Conservation (phyloP, 1,284 basidiomycete species). For the Irpex lacteus region DNA sequence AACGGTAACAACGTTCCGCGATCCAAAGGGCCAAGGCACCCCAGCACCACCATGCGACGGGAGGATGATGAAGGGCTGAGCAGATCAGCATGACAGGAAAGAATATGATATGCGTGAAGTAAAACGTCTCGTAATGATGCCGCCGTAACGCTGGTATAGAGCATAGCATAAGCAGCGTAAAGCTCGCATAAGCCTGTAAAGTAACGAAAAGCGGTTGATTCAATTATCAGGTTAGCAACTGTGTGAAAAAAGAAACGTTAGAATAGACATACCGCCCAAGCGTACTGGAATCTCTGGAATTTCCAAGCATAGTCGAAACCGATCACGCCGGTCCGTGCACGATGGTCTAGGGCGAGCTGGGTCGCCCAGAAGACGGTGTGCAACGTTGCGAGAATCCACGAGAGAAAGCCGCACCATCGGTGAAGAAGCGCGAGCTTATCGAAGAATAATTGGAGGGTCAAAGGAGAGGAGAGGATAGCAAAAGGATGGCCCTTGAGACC, state of each 20-base stretch:
- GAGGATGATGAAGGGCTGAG: slow-evolving; percentile 69
- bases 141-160: slow-evolving; percentile 67
- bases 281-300: slow-evolving; percentile 73
- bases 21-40: slow-evolving; percentile 64
- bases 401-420: slow-evolving; percentile 69
- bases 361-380: slow-evolving; percentile 79
- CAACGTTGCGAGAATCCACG: slow-evolving; percentile 68
- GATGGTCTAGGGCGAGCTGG: slow-evolving; percentile 59
- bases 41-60: slow-evolving; percentile 70
- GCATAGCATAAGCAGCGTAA: slow-evolving; percentile 66
- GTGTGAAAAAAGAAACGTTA: not conserved
- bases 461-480: slow-evolving; percentile 73
- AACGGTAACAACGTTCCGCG: slow-evolving; percentile 62
- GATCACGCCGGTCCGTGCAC: slow-evolving; percentile 44
- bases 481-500: slow-evolving; percentile 83
- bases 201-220: not conserved
- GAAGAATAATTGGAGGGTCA: slow-evolving; percentile 68
- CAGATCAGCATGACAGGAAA: slow-evolving; percentile 61
- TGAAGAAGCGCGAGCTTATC: slow-evolving; percentile 78
- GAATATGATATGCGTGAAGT: slow-evolving; percentile 66
- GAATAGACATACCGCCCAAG: slow-evolving; percentile 60
- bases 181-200: slow-evolving; percentile 60
- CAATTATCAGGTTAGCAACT: not conserved
- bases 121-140: slow-evolving; percentile 76
- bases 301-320: slow-evolving; percentile 65